Evolutionary conservation across 352 stramenopile species (phyloP).

Genomic region (Pythium aphanidermatum): DNA sequence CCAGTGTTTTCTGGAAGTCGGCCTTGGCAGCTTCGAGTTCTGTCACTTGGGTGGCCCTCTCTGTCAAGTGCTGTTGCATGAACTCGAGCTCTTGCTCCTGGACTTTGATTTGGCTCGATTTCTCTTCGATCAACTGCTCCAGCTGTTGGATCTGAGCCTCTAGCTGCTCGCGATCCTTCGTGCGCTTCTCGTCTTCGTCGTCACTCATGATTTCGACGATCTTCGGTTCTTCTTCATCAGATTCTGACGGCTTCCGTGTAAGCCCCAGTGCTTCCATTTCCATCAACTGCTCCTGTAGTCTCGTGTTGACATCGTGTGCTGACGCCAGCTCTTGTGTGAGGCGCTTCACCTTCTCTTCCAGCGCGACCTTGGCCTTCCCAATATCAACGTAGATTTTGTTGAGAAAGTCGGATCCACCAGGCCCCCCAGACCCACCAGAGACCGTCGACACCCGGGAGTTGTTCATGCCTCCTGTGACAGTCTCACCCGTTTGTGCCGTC

Average conservation of each 20-base stretch:
- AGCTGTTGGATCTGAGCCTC: conserved; percentile 21
- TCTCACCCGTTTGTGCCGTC: not conserved
- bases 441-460: conserved; percentile 2
- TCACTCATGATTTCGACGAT: conserved; percentile 18
- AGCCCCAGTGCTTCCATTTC: not conserved
- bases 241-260: not conserved
- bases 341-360: conserved; percentile 68
- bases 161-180: conserved; percentile 20
- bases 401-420: conserved; percentile 38
- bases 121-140: conserved; percentile 14
- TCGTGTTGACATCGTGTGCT: conserved; percentile 45
- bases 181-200: conserved; percentile 13
- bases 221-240: conserved; percentile 11
- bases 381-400: conserved; percentile 81
- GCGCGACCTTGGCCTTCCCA: conserved; percentile 63
- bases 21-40: conserved; percentile 11
- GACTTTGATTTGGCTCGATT: conserved; percentile 13
- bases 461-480: not conserved
- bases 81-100: conserved; percentile 26
- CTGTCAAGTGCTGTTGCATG: conserved; percentile 19
- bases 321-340: conserved; percentile 37
- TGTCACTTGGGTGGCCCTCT: conserved; percentile 12
- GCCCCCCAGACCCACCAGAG: not conserved
- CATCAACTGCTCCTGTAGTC: conserved; percentile 30
- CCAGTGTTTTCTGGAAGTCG: conserved; percentile 22